These are phyloP conservation scores for Cicer bijugum DNA, from an alignment of 306 rosid species.

Conservation along the genomic window DNA sequence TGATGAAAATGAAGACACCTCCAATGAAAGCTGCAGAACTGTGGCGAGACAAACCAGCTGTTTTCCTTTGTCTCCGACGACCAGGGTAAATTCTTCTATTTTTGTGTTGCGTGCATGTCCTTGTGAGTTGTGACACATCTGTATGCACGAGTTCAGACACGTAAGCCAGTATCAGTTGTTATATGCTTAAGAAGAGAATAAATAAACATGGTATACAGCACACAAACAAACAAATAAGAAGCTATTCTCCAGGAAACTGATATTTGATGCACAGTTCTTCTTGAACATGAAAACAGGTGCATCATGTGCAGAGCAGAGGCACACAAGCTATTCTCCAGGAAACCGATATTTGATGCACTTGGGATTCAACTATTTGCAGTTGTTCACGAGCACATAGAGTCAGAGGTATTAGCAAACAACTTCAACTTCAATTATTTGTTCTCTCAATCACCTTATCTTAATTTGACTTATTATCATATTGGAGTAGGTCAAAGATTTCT, in stretches of 20 bases:
- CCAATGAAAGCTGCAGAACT: slow-evolving; percentile 79
- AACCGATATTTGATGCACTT: slow-evolving; percentile 75
- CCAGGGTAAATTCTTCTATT: slow-evolving; percentile 74
- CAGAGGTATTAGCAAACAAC: slow-evolving; percentile 63
- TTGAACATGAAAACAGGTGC: slow-evolving; percentile 70
- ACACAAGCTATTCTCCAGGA: slow-evolving; percentile 72
- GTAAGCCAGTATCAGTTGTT: neutral
- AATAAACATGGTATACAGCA: neutral
- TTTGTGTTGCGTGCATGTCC: neutral
- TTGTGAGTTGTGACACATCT: neutral
- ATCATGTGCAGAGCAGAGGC: slow-evolving; percentile 98
- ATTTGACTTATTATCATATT: slow-evolving; percentile 32
- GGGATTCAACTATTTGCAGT: slow-evolving; percentile 78
- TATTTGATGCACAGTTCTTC: neutral
- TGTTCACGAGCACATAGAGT: slow-evolving; percentile 77
- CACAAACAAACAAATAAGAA: neutral
- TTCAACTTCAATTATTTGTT: slow-evolving; percentile 38
- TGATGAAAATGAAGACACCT: slow-evolving; percentile 36
- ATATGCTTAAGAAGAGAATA: neutral
- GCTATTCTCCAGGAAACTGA: too few relatives aligned
- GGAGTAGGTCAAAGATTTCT: slow-evolving; percentile 73
- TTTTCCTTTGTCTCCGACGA: slow-evolving; percentile 79
- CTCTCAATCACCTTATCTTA: slow-evolving; percentile 38
- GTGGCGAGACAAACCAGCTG: slow-evolving; percentile 76
- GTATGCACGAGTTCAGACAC: neutral